Conservation (phyloP, 768 basidiomycete genomes). For the Atractiella rhizophila region DNA sequence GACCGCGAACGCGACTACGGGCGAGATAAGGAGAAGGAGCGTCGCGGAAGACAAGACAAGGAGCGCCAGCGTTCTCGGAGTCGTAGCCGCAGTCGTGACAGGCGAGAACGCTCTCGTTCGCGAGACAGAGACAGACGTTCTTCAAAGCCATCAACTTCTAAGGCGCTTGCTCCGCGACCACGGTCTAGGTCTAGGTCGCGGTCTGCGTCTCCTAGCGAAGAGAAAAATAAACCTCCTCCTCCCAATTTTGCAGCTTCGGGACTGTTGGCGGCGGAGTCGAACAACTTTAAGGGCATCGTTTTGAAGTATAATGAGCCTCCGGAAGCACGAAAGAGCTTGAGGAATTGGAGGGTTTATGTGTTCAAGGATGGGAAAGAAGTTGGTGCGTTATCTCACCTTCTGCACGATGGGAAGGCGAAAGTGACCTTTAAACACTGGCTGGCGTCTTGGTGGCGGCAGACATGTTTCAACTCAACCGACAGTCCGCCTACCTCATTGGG, state of each 20-base stretch:
- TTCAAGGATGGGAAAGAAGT: constrained; percentile 85
- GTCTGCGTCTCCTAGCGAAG: background rate
- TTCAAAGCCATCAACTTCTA: background rate
- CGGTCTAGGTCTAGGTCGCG: constrained; percentile 1
- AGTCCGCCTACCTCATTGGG: constrained; percentile 83
- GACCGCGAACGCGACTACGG: constrained; percentile 1
- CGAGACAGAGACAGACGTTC: background rate
- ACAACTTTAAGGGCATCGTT: constrained; percentile 31
- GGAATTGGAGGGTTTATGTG: constrained; percentile 85
- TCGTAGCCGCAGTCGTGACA: constrained; percentile 1
- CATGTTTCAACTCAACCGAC: constrained; percentile 67
- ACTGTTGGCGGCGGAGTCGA: constrained; percentile 81
- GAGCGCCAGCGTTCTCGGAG: constrained; percentile 10
- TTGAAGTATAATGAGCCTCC: constrained; percentile 97
- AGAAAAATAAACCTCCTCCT: constrained; percentile 32
- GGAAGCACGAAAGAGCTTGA: constrained; percentile 70
- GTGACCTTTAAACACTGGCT: background rate
- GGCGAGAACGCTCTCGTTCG: background rate
- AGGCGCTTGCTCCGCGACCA: constrained; percentile 1
- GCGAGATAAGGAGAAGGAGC: constrained; percentile 8
- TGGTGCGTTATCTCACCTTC: constrained; percentile 33
- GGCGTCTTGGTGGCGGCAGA: constrained; percentile 27
- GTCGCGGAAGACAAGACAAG: constrained; percentile 13
- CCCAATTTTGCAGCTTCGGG: constrained; percentile 78
- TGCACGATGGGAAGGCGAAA: background rate